Evolutionary conservation across 306 rosid genomes (phyloP), one percentile per base, ranked within the genome.

Genomic region (Canavalia gladiata): DNA sequence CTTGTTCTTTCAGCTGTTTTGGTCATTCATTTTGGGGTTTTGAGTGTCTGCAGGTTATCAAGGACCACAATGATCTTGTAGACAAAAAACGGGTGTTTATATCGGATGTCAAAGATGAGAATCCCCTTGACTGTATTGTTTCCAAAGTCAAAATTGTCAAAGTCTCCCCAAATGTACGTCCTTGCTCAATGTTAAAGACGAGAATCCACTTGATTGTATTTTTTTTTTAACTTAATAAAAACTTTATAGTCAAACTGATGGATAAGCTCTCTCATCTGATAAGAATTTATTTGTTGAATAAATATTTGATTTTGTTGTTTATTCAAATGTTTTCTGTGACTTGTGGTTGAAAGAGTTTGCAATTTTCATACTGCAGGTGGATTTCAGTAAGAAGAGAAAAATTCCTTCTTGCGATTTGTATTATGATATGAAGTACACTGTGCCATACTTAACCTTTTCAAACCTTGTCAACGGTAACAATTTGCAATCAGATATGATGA

Each of bases 91-190:
- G 88, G 28, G 84, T 87, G 6, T 87, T 87, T 18, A 68, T 84
- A 6, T 87, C 90, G 0, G 90, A 87, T 68, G 52, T 84, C 1
- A 81, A 49, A 13, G 88, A 84, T 74, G 88, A 68, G 4, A 87
- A 87, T 8, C 86, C 86, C 0, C 76, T 87, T 7, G 79, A 84
- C 37, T 87, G 86, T 8, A 54, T 87, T 28, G 75, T 87, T 12
- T 77, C 84, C 1, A 87, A 81, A 75, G 47, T 81, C 0, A 81
- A 75, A 13, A 81, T 87, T 46, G 80, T 10, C 0, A 52, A 55
- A 31, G 30, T 78, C 4, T 7, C 58, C 31, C 80, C 84, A 4
- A 10, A 69, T 78, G 87, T 75, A 75, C 1, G 84, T 60, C 59
- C 7, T 28, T 51, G 25, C 25, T 18, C 25, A 18, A 18, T 18